These are phyloP conservation scores for Jackrogersella multiformis DNA, from an alignment of 495 filamentous ascomycete genomes.

Conservation along the genomic window DNA sequence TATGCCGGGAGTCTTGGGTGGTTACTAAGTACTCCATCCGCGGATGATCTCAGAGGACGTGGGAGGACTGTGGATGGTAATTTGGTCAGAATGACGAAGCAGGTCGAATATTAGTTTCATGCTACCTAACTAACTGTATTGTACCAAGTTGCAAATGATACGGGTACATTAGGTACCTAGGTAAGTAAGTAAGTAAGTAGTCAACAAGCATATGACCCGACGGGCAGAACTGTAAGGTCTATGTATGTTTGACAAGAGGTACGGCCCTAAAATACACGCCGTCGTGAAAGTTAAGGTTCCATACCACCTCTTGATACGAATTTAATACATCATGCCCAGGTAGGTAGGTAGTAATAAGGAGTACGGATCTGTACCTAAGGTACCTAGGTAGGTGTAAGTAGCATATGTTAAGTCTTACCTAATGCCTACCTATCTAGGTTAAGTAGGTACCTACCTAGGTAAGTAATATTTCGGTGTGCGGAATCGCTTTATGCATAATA, in stretches of 20 bases:
- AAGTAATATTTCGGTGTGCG: too few relatives aligned
- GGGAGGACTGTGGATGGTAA: background rate
- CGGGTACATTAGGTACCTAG: background rate
- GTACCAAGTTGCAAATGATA: conserved; percentile 10
- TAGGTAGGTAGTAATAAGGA: too few relatives aligned
- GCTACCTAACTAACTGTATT: conserved; percentile 5
- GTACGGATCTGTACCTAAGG: too few relatives aligned
- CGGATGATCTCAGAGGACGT: background rate
- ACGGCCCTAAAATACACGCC: background rate
- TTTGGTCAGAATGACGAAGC: background rate
- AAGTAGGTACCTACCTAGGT: too few relatives aligned
- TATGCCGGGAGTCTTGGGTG: conserved; percentile 12
- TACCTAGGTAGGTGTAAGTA: background rate
- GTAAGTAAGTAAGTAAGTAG: too few relatives aligned
- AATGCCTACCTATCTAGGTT: too few relatives aligned
- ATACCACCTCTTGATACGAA: background rate
- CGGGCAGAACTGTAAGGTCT: background rate
- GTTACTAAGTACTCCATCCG: background rate
- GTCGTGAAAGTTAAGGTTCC: background rate
- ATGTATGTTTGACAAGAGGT: background rate
- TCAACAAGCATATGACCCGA: background rate
- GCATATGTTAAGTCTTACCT: background rate
- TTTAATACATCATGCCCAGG: background rate
- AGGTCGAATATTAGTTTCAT: conserved; percentile 4
- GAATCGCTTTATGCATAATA: conserved; percentile 9